These are phyloP conservation scores for Thalassia testudinum DNA, from an alignment of 116 monocot species.

Conservation along the genomic window DNA sequence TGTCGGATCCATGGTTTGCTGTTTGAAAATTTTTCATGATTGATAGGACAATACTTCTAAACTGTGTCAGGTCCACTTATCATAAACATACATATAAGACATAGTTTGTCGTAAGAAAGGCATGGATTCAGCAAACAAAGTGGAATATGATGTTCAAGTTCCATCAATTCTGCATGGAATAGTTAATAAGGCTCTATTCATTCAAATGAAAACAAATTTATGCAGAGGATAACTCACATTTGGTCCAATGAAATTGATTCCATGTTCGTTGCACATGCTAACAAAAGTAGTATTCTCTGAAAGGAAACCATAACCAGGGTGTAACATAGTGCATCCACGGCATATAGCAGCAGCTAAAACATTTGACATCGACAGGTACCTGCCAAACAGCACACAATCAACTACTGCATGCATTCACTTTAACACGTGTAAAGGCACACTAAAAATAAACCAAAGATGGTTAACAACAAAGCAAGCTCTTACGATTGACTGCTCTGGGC, in stretches of 20 bases:
- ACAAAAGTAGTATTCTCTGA: slow-evolving; percentile 95
- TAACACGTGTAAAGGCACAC: not conserved
- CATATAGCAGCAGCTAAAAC: slow-evolving; percentile 88
- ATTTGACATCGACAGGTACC: slow-evolving; percentile 69
- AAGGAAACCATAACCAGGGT: slow-evolving; percentile 96
- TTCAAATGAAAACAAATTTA: too few species aligned
- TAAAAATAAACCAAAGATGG: not conserved
- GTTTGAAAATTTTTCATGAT: too few species aligned
- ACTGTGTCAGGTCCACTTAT: too few species aligned
- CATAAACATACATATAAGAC: too few species aligned
- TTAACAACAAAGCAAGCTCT: slow-evolving; percentile 12
- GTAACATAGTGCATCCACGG: slow-evolving; percentile 85
- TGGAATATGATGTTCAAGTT: too few species aligned
- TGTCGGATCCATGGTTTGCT: too few species aligned
- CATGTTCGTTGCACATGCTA: slow-evolving; percentile 82
- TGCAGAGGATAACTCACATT: slow-evolving; percentile 39
- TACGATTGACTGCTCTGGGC: slow-evolving; percentile 98
- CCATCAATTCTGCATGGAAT: too few species aligned
- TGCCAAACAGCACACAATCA: not conserved
- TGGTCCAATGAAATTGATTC: slow-evolving; percentile 96
- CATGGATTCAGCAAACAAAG: too few species aligned
- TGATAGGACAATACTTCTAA: too few species aligned
- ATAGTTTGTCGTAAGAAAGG: too few species aligned
- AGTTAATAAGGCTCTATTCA: too few species aligned
- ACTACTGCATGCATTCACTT: not conserved